Evolutionary conservation across 2,329 filamentous ascomycete species (phyloP), one percentile per base, ranked within the genome.

Genomic region (Cytospora piceae): DNA sequence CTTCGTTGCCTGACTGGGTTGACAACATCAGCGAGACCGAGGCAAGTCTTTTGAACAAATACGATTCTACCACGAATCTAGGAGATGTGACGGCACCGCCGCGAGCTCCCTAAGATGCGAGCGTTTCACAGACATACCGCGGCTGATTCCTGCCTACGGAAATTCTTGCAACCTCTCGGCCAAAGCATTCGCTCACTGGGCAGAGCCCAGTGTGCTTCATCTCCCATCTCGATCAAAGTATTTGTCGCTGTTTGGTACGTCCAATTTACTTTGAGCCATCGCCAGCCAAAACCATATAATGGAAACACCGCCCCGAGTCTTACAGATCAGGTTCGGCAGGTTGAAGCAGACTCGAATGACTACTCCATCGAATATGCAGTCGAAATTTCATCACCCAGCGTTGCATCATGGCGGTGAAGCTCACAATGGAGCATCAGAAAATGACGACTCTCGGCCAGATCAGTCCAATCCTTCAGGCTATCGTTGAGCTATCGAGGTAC

Each of bases 311-410:
- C n/a, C 20, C 46, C n/a, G 9, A 49, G 11, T 49, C n/a, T 14
- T 4, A 49, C n/a, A 14, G 4, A 1, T n/a, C 46, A 14, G 17
- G 8, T n/a, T 49, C 46, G 4, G 1, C n/a, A 49, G 46, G 46
- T 12, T 14, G 46, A 12, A 24, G 46, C 46, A 4, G 14, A 24
- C 22, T 24, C 9, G 46, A 7, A n/a, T 39, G 15, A 14, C 4
- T 39, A 29, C 51, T 57, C 22, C 53, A 63, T 51, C 31, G 46
- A 27, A 39, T 27, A 39, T 55, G 49, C 54, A 51, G 49, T 61
- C 42, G 46, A 24, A 34, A n/a, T 49, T 15, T 22, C 34, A 65
- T 54, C 70, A 69, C 69, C 31, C 59, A 51, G 63, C 34, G 51
- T 52, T 42, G 29, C 67, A 63, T 64, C 20, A 51, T 15, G 58